These are phyloP conservation scores for Castanea mollissima DNA, from an alignment of 306 rosid species.

Conservation along the genomic window DNA sequence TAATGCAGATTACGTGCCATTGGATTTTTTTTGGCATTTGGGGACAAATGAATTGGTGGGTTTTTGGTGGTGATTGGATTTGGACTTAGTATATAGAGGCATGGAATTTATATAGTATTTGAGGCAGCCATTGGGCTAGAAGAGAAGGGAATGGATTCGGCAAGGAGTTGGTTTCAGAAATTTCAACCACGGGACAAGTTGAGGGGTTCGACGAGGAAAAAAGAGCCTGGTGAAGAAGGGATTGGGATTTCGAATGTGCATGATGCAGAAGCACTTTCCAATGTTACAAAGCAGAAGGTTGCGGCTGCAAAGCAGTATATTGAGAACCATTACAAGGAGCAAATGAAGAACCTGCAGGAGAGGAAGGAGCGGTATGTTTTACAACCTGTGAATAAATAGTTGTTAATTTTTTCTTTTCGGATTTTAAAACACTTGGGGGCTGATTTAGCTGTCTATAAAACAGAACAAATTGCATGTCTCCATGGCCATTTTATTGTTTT, in stretches of 20 bases:
- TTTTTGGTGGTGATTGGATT: neutral
- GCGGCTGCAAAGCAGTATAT: slow-evolving; percentile 94
- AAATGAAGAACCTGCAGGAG: slow-evolving; percentile 91
- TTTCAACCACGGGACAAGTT: slow-evolving; percentile 80
- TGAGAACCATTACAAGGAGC: slow-evolving; percentile 97
- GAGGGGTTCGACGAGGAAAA: slow-evolving; percentile 55
- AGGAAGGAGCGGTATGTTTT: slow-evolving; percentile 82
- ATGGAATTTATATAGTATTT: slow-evolving; percentile 21
- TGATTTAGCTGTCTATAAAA: slow-evolving; percentile 1
- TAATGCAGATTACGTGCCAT: slow-evolving; percentile 21
- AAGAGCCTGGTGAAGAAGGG: slow-evolving; percentile 40
- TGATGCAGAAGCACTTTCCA: slow-evolving; percentile 75
- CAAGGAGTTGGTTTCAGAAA: slow-evolving; percentile 88
- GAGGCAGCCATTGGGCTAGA: slow-evolving; percentile 14
- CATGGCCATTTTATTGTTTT: neutral
- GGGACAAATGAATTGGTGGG: slow-evolving; percentile 10
- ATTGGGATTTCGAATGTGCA: slow-evolving; percentile 33
- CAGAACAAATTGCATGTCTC: neutral
- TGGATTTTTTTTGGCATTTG: slow-evolving; percentile 17
- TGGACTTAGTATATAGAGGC: slow-evolving; percentile 14
- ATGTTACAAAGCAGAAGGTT: slow-evolving; percentile 80
- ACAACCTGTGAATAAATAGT: neutral
- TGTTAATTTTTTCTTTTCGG: neutral
- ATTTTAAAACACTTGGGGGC: neutral
- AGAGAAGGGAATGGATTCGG: slow-evolving; percentile 69